Evolutionary conservation across 1,284 basidiomycete species (phyloP).

Genomic region (Coriolopsis trogii): DNA sequence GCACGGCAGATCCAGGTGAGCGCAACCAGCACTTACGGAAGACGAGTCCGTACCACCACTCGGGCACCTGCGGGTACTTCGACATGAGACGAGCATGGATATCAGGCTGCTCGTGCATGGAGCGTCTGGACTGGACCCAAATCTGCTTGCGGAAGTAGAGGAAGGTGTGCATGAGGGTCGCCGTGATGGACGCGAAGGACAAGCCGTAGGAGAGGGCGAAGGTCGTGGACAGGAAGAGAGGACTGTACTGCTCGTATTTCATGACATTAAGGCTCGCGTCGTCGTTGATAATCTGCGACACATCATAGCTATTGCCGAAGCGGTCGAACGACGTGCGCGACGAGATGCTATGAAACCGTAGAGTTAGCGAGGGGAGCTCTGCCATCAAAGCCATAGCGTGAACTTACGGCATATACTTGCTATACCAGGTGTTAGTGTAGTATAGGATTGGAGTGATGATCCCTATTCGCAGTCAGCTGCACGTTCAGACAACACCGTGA

Average conservation of each 20-base stretch:
- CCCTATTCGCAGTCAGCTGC: constrained; percentile 50
- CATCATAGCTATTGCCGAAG: constrained; percentile 56
- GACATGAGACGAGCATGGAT: constrained; percentile 87
- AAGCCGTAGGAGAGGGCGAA: constrained; percentile 69
- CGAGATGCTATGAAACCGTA: constrained; percentile 44
- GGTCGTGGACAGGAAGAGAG: constrained; percentile 66
- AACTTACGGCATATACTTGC: constrained; percentile 48
- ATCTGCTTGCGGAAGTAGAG: constrained; percentile 86
- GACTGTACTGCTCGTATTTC: constrained; percentile 58
- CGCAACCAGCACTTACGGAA: constrained; percentile 33
- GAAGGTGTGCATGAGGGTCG: constrained; percentile 71
- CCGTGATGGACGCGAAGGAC: constrained; percentile 61
- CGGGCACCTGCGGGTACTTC: constrained; percentile 70
- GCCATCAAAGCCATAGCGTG: not conserved
- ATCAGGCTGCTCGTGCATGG: constrained; percentile 78
- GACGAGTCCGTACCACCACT: constrained; percentile 70
- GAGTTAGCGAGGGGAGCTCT: not conserved
- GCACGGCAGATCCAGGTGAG: not conserved
- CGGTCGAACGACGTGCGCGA: constrained; percentile 62
- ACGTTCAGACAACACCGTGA: constrained; percentile 30
- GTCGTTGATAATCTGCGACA: constrained; percentile 53
- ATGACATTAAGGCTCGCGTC: constrained; percentile 54
- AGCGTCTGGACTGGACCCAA: constrained; percentile 63
- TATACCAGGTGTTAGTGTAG: constrained; percentile 51
- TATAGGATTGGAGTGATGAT: constrained; percentile 62